Conservation (phyloP, 805 yeast genomes). For the Starmerella bombi region DNA sequence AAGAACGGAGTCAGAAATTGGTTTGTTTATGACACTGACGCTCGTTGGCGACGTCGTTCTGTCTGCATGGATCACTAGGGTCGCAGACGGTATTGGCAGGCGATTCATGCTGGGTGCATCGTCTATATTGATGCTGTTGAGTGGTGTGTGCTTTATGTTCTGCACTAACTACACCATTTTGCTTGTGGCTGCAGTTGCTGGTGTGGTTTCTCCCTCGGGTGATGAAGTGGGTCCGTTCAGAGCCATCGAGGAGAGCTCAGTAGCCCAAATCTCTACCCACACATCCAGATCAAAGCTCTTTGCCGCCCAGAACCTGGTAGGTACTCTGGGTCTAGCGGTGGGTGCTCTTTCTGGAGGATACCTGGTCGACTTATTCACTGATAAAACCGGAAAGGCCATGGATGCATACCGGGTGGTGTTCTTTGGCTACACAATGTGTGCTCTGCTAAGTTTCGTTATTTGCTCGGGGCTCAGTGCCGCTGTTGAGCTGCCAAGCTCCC, state of each 20-base stretch:
- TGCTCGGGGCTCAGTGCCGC: conserved; percentile 32
- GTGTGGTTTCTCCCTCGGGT: conserved; percentile 81
- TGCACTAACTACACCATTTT: conserved; percentile 42
- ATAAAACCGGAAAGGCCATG: conserved; percentile 23
- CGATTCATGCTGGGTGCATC: conserved; percentile 52
- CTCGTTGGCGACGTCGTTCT: conserved; percentile 64
- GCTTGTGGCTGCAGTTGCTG: conserved; percentile 59
- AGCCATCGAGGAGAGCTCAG: conserved; percentile 68
- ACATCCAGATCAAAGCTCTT: conserved; percentile 49
- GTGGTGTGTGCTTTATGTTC: conserved; percentile 55
- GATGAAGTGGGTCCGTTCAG: conserved; percentile 87
- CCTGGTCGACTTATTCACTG: conserved; percentile 33
- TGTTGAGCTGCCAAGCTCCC: conserved; percentile 2
- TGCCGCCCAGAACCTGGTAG: conserved; percentile 59
- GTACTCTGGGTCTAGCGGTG: conserved; percentile 58
- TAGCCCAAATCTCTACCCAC: conserved; percentile 54
- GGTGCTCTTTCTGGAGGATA: conserved; percentile 59
- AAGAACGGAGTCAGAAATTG: conserved; percentile 47
- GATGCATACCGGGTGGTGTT: conserved; percentile 44
- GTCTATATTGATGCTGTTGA: conserved; percentile 47
- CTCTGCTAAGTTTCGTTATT: conserved; percentile 35
- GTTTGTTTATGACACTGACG: conserved; percentile 70
- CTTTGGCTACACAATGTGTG: conserved; percentile 41
- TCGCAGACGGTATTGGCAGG: conserved; percentile 61
- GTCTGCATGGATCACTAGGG: conserved; percentile 61